Base-by-base conservation (phyloP, 495 filamentous ascomycete species). In the Cryomyces minteri region DNA sequence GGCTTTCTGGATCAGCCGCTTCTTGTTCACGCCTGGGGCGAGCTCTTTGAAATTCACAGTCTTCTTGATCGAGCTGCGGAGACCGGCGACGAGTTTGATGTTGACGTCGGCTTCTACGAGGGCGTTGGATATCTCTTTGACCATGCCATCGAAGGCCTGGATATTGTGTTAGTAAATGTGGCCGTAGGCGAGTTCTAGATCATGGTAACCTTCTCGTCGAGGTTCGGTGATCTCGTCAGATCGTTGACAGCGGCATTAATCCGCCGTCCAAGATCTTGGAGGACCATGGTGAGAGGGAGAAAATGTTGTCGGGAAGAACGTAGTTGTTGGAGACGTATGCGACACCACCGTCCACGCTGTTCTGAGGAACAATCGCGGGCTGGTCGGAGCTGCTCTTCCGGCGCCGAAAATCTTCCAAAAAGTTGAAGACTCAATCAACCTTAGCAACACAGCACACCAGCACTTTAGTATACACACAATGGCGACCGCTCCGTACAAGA, bases 221-320 rank as follows among this genome's bases (percentile, higher is more conserved):
- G 75, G 58, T 86, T 95, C 45, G 75, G 80, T 6, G 88, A 84
- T 52, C 90, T 72, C 38, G 90, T 93, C 54, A 96, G 72, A 65
- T 96, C 88, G 53, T 79, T 84, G 60, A 99, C 82, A 53, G 90
- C 90, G 67, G 84, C 76, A 63, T 94, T 96, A 62, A 99, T 95
- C 62, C 92, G 92, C 73, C 88, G 85, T 51, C 90, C 90, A 28
- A 99, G 72, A 74, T 96, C 90, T 77, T 94, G 87, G 51, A 99
- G 78, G 71, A 99, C 90, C 90, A 99, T 98, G 56, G 9, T 38
- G 34, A 38, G 1, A 25, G 18, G 18, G 18, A 25, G 18, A 25
- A 25, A 25, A 25, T 25, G 18, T 25, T 25, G 18, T 25, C 18
- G 18, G 18, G 18, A 25, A 25, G 18, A 25, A 25, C 2, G 18